Conservation (phyloP, 2,329 filamentous ascomycete genomes). For the Penicillium sumatraense region DNA sequence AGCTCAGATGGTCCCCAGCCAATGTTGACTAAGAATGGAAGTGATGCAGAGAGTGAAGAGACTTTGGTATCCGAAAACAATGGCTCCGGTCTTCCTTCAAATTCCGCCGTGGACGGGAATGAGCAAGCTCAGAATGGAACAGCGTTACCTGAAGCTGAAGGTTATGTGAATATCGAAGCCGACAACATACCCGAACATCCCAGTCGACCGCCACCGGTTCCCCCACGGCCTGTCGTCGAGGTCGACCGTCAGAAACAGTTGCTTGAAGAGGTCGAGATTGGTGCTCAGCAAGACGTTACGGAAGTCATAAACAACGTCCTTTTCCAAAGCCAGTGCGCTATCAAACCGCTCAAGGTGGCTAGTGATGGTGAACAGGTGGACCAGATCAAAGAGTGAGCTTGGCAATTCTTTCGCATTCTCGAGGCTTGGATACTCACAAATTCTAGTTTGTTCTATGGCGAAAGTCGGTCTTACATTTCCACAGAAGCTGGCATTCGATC, state of each 20-base stretch:
- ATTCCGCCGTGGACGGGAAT: constrained; percentile 16
- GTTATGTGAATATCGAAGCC: constrained; percentile 17
- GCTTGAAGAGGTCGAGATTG: constrained; percentile 59
- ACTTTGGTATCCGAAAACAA: constrained; percentile 41
- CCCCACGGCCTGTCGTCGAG: constrained; percentile 54
- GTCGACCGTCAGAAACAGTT: constrained; percentile 39
- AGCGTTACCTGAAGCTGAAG: constrained; percentile 23
- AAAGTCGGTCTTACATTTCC: constrained; percentile 51
- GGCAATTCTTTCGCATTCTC: constrained; percentile 25
- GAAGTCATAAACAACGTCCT: constrained; percentile 94
- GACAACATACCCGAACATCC: constrained; percentile 39
- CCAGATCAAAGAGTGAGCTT: constrained; percentile 67
- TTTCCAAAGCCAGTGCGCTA: constrained; percentile 86
- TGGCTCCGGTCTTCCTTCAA: constrained; percentile 21
- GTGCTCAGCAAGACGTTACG: constrained; percentile 89
- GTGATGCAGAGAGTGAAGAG: constrained; percentile 37
- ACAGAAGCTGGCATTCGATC: constrained; percentile 51
- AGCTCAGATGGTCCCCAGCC: not conserved
- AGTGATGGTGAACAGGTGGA: constrained; percentile 78
- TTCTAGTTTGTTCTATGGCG: constrained; percentile 56
- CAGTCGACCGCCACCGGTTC: constrained; percentile 61
- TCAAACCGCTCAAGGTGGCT: constrained; percentile 70
- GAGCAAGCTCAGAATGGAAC: not conserved
- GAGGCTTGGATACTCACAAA: constrained; percentile 12
- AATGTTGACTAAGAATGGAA: constrained; percentile 1